These are phyloP conservation scores for Oenanthe javanica DNA, from an alignment of 140 eudicot species.

Conservation along the genomic window DNA sequence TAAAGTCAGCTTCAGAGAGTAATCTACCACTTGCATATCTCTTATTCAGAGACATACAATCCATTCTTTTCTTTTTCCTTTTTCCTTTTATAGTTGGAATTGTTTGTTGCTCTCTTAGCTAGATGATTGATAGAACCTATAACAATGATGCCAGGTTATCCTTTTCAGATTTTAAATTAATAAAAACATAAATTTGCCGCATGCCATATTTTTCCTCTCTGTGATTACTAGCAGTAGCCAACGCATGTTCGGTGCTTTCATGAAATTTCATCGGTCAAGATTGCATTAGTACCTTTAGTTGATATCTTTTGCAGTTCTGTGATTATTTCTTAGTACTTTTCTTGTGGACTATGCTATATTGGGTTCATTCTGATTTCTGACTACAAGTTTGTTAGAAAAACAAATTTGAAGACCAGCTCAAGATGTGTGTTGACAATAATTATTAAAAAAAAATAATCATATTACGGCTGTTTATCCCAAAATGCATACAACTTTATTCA, in stretches of 20 bases:
- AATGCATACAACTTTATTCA: too few relatives aligned
- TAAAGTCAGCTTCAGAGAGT: constrained; percentile 98
- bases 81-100: background rate
- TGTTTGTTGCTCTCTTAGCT: background rate
- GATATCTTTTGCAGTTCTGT: background rate
- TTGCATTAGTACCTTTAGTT: background rate
- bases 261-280: background rate
- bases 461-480: too few relatives aligned
- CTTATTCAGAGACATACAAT: background rate
- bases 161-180: background rate
- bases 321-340: background rate
- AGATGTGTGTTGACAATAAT: background rate
- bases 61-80: background rate
- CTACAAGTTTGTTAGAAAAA: background rate
- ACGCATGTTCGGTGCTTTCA: background rate
- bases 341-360: background rate
- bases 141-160: background rate
- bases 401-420: background rate
- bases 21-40: constrained; percentile 20
- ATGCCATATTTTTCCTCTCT: background rate
- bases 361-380: background rate
- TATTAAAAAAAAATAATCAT: too few relatives aligned
- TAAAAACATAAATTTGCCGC: background rate
- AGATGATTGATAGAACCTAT: background rate
- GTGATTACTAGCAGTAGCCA: background rate